Conservation (phyloP, 2,329 filamentous ascomycete species). For the Penicillium sp. region DNA sequence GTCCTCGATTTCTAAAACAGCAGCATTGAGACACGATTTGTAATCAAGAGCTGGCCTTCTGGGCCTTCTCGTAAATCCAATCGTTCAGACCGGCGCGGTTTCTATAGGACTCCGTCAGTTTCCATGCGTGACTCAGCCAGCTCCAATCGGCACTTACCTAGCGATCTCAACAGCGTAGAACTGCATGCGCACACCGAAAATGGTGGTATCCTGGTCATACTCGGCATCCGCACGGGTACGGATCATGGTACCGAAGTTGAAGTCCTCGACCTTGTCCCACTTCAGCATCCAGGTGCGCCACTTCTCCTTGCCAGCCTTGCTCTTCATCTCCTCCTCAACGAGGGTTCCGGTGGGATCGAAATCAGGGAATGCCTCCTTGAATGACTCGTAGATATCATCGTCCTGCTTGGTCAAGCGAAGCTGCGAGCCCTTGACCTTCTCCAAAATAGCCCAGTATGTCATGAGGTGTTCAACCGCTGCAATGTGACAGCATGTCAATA, state of each 20-base stretch:
- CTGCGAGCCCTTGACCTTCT: slow-evolving; percentile 83
- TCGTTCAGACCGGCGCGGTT: slow-evolving; percentile 91
- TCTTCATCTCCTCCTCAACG: slow-evolving; percentile 96
- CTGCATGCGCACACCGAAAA: slow-evolving; percentile 85
- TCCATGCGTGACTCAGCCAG: neutral
- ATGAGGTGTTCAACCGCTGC: slow-evolving; percentile 87
- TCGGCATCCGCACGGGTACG: slow-evolving; percentile 74
- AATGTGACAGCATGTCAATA: slow-evolving; percentile 10
- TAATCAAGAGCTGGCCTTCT: slow-evolving; percentile 34
- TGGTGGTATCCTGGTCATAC: slow-evolving; percentile 85
- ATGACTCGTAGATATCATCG: slow-evolving; percentile 89
- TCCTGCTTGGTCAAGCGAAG: slow-evolving; percentile 91
- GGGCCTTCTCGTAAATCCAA: slow-evolving; percentile 88
- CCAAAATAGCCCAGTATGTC: slow-evolving; percentile 95
- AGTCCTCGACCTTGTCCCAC: slow-evolving; percentile 95
- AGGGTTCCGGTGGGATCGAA: slow-evolving; percentile 80
- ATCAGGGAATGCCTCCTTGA: slow-evolving; percentile 85
- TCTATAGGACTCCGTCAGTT: slow-evolving; percentile 40
- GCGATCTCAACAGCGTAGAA: slow-evolving; percentile 78
- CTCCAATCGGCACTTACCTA: slow-evolving; percentile 51
- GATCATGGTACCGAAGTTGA: slow-evolving; percentile 95
- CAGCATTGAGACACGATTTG: slow-evolving; percentile 1
- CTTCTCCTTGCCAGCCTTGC: slow-evolving; percentile 86
- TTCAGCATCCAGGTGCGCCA: slow-evolving; percentile 93
- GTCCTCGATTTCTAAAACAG: slow-evolving; percentile 13